Base-by-base conservation (phyloP, 768 basidiomycete species). In the Phylloporus sp. region DNA sequence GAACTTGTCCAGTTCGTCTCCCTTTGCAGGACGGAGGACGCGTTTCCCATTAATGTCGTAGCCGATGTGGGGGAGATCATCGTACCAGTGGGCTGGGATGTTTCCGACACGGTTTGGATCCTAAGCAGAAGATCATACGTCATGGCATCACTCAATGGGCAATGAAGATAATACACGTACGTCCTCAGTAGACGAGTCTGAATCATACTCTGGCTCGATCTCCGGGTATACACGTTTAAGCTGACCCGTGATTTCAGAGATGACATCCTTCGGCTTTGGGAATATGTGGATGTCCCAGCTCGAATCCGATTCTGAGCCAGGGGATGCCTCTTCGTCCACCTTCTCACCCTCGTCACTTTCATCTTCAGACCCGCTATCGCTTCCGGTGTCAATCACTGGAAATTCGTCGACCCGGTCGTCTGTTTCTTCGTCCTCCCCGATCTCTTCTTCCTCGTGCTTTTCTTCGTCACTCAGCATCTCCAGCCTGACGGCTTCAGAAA, bases 31-130 rank as follows among this genome's bases (percentile, higher is more conserved):
- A 47, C 93, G 87, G 56, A 98, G 79, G 43, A 99, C 85, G 67
- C 86, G 86, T 73, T 92, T 95, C 48, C 97, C 97, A 67, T 94
- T 82, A 60, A 98, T 85, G 69, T 93, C 83, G 72, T 99, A 99
- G 41, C 97, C 97, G 65, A 99, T 81, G 71, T 99, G 97, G n/a
- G 97, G 97, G 59, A 99, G 76, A 75, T 98, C 95, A 67, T 98
- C 97, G 69, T 99, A 99, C 94, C 95, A 99, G 64, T 99, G 94
- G 80, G 88, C 87, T 41, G 97, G 97, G 55, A 99, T 76, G 70
- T 95, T 80, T 47, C 97, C 97, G 59, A 97, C 84, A 53, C 95
- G 91, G 66, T 97, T 98, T n/a, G 89, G 90, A 48, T 84, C 81
- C 94, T 98, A 59, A 49, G 50, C 31, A 47, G 40, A 32, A 23